Base-by-base conservation (phyloP, 2,329 filamentous ascomycete species). In the Xylaria sp. region DNA sequence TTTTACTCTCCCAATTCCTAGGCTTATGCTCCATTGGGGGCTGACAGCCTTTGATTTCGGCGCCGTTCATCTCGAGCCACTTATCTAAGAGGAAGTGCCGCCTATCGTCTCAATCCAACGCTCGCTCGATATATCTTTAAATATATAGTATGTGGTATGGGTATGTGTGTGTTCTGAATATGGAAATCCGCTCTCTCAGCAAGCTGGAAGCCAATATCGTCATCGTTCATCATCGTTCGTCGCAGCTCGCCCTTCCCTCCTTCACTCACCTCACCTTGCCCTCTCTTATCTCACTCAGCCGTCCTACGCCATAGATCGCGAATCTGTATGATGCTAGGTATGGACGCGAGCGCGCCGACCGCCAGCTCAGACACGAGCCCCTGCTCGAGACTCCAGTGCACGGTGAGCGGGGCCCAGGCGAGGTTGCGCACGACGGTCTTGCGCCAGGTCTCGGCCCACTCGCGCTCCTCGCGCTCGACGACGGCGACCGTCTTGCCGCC, bases 391-490 rank as follows among this genome's bases (percentile, higher is more conserved):
- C 93, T 91, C 91, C 92, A 97, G 82, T 98, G 94, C 31, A 95
- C 77, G 70, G 93, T 95, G 78, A 97, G 83, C 39, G 94, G 94
- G 65, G 92, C 89, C 89, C 93, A 97, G 39, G 91, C 90, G 70
- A 89, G 78, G 80, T 94, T 94, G 51, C 90, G 86, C 23, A 89
- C 83, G 62, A 95, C 81, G 76, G 90, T 88, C 77, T 86, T 89
- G 84, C 87, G 90, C 88, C 88, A 94, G 69, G 82, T 78, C 13
- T 73, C 77, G 52, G 75, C 75, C 82, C 86, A 88, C 55, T 82
- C 82, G 75, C 72, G 72, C 66, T 77, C 77, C 59, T 80, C 76
- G 25, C 60, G 57, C 74, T 79, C 73, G 62, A 77, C 72, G 71
- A 72, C 70, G 54, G 75, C 72, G 62, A 78, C 75, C 54, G 78